Percentiles rank a stretch among this genome's conserved stretches.
These are phyloP conservation scores for Lodderomyces parapsilosis DNA, from an alignment of 1,139 yeast species.

Conservation along the genomic window DNA sequence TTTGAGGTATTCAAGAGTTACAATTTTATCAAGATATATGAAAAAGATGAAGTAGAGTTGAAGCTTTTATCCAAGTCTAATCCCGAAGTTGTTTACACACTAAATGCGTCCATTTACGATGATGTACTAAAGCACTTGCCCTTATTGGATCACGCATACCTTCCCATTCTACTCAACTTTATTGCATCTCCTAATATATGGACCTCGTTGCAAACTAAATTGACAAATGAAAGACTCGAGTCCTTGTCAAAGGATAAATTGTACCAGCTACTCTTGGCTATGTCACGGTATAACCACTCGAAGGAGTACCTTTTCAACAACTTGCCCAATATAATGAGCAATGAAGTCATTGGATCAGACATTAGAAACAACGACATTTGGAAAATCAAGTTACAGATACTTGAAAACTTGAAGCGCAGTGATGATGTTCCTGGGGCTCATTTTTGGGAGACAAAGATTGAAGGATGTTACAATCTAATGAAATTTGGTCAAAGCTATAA, in stretches of 20 bases:
- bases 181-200: constrained; percentile 22
- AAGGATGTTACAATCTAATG: constrained; percentile 24
- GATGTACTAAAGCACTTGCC: constrained; percentile 20
- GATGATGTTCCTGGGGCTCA: constrained; percentile 16
- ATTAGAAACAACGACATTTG: constrained; percentile 25
- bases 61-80: constrained; percentile 23
- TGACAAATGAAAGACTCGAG: constrained; percentile 20
- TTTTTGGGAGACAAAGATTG: constrained; percentile 28
- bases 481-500: constrained; percentile 29
- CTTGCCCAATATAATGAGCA: constrained; percentile 27
- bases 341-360: constrained; percentile 19
- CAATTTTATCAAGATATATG: constrained; percentile 18
- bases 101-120: constrained; percentile 16
- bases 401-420: constrained; percentile 22
- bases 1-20: constrained; percentile 22
- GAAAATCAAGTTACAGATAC: constrained; percentile 24
- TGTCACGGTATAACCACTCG: constrained; percentile 26
- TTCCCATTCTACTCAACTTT: constrained; percentile 30
- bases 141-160: constrained; percentile 23
- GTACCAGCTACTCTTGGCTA: constrained; percentile 21
- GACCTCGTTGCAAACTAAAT: constrained; percentile 13
- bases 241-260: constrained; percentile 27
- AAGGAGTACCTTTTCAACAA: constrained; percentile 24
- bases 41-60: constrained; percentile 21
- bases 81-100: constrained; percentile 19